These are phyloP conservation scores for Citrus hindsii DNA, from an alignment of 345 rosid species.

Conservation along the genomic window DNA sequence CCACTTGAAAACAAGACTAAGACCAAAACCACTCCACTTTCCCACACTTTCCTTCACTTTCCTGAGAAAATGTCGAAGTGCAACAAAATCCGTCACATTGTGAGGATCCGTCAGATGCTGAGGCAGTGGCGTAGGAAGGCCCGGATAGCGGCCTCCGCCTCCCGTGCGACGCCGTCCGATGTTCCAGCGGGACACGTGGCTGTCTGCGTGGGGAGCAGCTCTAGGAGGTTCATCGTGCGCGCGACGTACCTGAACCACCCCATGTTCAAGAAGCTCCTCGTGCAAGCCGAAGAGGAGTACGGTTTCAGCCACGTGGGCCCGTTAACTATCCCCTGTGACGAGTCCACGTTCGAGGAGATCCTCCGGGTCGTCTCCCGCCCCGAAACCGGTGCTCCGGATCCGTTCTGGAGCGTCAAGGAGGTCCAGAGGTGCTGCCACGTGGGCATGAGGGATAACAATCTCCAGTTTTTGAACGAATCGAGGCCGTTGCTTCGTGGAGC, in stretches of 20 bases:
- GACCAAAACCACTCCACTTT: neutral
- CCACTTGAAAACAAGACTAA: neutral
- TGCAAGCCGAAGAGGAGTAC: constrained; percentile 79
- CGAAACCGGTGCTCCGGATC: constrained; percentile 21
- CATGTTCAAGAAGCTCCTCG: constrained; percentile 56
- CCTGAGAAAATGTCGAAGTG: constrained; percentile 25
- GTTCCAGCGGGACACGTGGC: constrained; percentile 92
- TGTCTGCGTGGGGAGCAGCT: constrained; percentile 54
- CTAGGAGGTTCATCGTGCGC: constrained; percentile 60
- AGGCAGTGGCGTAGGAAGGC: constrained; percentile 76
- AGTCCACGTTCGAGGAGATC: constrained; percentile 70
- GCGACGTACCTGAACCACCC: constrained; percentile 87
- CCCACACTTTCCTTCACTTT: constrained; percentile 4
- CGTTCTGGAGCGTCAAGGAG: constrained; percentile 38
- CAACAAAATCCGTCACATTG: constrained; percentile 69
- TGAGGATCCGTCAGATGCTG: constrained; percentile 75
- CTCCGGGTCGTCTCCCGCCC: constrained; percentile 42
- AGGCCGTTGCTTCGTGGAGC: constrained; percentile 54
- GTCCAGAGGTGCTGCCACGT: constrained; percentile 56
- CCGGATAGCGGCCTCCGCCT: constrained; percentile 28
- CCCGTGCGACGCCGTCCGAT: constrained; percentile 38
- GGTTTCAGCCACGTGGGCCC: constrained; percentile 75
- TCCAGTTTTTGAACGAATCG: constrained; percentile 40
- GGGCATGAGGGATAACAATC: constrained; percentile 22
- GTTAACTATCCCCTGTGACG: constrained; percentile 79